A percentile compares a stretch with the other conserved stretches of the same genome.
Conservation (phyloP, 306 rosid genomes). For the Cicer arietinum region DNA sequence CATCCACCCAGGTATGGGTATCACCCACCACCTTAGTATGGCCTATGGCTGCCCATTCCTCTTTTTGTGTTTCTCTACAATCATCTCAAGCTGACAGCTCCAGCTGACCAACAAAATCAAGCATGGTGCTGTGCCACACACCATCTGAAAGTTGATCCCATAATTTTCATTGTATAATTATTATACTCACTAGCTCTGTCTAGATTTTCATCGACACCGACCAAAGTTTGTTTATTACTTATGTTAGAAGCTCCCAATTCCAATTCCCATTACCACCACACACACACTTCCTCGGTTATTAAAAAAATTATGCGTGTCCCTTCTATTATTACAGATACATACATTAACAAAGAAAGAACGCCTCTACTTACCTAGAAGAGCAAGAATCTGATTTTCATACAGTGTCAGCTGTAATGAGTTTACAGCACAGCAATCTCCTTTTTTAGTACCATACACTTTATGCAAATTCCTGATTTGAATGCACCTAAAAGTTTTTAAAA, state of each 20-base stretch:
- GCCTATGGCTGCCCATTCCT: too few species aligned
- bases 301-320: not conserved
- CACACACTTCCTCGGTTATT: conserved; percentile 9
- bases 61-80: too few species aligned
- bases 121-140: not conserved
- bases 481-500: conserved; percentile 67
- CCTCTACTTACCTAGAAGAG: conserved; percentile 80
- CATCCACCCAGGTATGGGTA: too few species aligned
- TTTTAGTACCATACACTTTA: conserved; percentile 81
- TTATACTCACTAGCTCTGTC: not conserved
- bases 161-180: not conserved
- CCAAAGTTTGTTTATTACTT: conserved; percentile 7
- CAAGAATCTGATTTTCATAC: conserved; percentile 96
- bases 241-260: not conserved
- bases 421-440: conserved; percentile 89
- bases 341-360: conserved; percentile 1
- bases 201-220: not conserved
- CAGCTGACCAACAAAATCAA: too few species aligned
- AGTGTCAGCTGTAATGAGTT: conserved; percentile 76
- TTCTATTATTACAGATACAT: not conserved
- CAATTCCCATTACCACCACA: not conserved
- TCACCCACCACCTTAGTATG: too few species aligned
- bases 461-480: conserved; percentile 89
- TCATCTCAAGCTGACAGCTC: too few species aligned
- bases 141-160: not conserved